A percentile compares a stretch with the other conserved stretches of the same genome.
These are phyloP conservation scores for Xylaria palmicola DNA, from an alignment of 495 filamentous ascomycete genomes.

Conservation along the genomic window DNA sequence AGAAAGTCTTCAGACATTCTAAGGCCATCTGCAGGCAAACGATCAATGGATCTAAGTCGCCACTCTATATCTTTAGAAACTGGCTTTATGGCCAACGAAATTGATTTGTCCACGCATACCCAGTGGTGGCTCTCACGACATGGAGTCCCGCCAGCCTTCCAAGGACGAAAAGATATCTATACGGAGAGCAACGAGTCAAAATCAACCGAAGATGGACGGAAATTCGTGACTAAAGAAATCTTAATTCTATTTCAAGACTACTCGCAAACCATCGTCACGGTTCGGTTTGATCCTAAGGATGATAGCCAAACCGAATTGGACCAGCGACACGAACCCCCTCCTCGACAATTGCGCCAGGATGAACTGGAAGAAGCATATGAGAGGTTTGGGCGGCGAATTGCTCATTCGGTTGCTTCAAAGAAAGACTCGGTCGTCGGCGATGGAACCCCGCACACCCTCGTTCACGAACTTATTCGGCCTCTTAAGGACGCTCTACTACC, in stretches of 20 bases:
- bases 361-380: slow-evolving; percentile 83
- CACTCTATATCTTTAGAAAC: slow-evolving; percentile 65
- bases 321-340: slow-evolving; percentile 85
- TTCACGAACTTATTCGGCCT: slow-evolving; percentile 74
- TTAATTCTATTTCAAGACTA: slow-evolving; percentile 92
- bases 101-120: slow-evolving; percentile 70
- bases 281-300: slow-evolving; percentile 74
- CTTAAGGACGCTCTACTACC: slow-evolving; percentile 73
- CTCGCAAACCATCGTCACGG: slow-evolving; percentile 87
- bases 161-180: slow-evolving; percentile 79
- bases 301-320: slow-evolving; percentile 69
- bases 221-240: slow-evolving; percentile 66
- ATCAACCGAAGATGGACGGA: slow-evolving; percentile 51
- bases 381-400: slow-evolving; percentile 72
- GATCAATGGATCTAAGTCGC: slow-evolving; percentile 66
- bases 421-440: slow-evolving; percentile 82
- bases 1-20: slow-evolving; percentile 72
- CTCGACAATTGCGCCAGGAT: slow-evolving; percentile 83
- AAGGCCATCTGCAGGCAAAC: slow-evolving; percentile 52
- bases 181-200: slow-evolving; percentile 76
- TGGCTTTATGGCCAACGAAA: slow-evolving; percentile 79
- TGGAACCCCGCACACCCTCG: slow-evolving; percentile 70
- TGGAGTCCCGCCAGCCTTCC: slow-evolving; percentile 74
- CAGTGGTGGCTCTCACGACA: slow-evolving; percentile 83
- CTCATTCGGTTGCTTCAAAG: slow-evolving; percentile 62